Conservation (phyloP, 2,329 filamentous ascomycete genomes). For the Dactylellina parvicollis region DNA sequence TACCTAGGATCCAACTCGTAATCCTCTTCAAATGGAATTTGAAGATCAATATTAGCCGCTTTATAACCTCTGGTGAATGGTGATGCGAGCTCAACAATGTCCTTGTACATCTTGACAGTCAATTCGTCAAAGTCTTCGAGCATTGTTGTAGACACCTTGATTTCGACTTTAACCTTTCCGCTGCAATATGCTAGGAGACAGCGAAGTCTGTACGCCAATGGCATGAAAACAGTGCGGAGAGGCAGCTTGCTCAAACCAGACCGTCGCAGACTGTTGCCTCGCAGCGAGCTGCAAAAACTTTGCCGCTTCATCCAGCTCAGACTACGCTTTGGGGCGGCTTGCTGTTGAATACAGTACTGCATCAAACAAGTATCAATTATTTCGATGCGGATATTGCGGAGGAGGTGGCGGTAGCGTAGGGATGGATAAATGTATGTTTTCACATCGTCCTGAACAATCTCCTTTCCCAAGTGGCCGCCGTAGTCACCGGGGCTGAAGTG, state of each 20-base stretch:
- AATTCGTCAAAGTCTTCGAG: constrained; percentile 38
- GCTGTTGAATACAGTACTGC: constrained; percentile 19
- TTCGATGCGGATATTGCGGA: constrained; percentile 37
- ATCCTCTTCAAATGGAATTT: constrained; percentile 36
- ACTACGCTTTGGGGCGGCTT: not conserved
- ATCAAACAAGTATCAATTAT: constrained; percentile 42
- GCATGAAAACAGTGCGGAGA: constrained; percentile 31
- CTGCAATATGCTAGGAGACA: constrained; percentile 26
- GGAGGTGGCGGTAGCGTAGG: constrained; percentile 28
- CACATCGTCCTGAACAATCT: constrained; percentile 33
- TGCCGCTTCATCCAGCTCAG: constrained; percentile 11
- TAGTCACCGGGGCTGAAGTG: constrained; percentile 39
- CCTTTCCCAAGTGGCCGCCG: constrained; percentile 31
- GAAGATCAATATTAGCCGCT: constrained; percentile 18
- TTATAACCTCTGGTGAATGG: constrained; percentile 40
- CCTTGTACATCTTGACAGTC: constrained; percentile 20
- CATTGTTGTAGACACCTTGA: constrained; percentile 27
- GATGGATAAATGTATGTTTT: constrained; percentile 44
- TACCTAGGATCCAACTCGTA: constrained; percentile 35
- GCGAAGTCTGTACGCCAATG: constrained; percentile 24
- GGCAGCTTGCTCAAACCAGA: constrained; percentile 2
- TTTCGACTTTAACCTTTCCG: constrained; percentile 16
- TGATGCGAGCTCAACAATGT: constrained; percentile 31
- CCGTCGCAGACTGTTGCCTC: constrained; percentile 7
- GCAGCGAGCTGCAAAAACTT: constrained; percentile 3